Base-by-base conservation (phyloP, 129 eudicot genomes). In the Pseudognaphalium luteoalbum region DNA sequence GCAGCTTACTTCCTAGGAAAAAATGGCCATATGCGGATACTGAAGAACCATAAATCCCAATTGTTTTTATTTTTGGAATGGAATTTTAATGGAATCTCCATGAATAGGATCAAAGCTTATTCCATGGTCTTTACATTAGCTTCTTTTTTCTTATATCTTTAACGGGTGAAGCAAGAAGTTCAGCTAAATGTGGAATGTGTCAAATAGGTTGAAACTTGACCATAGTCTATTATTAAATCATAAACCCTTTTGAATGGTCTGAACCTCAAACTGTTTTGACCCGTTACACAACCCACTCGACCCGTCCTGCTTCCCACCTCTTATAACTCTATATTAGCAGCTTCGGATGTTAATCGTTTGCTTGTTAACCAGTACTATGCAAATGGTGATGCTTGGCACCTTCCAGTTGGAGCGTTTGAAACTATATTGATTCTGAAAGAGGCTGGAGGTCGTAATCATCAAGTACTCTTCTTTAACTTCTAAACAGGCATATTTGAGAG, bases 341-440 rank as follows among this genome's bases (percentile, higher is more conserved):
- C 17, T 56, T 32, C 2, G 5, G 73, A 39, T 74, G 50, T 71
- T 33, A 66, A 65, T n/a, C 4, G 16, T 34, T 29, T n/a, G 52
- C 65, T 66, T 65, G 76, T 57, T 59, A 28, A 65, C 65, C 85
- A 91, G 99, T 81, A 91, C 81, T 94, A 87, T 76, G 99, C 99
- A 29, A 87, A 82, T 80, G 99, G 92, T 73, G 86, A 91, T 81
- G 99, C 97, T 35, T 94, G 99, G 97, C 86, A 85, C 89, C 99
- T 91, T 81, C 99, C 99, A 34, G 35, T 79, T 44, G 99, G 99
- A 81, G 96, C 97, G 22, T 68, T 82, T 73, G 96, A 94, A 76
- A 77, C 92, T 25, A 76, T 94, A 34, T 64, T 75, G 39, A 59
- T 68, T 74, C 83, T 94, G 59, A 91, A 86, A 86, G 86, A 89